phyloP scores from a whole-genome alignment of 2,329 filamentous ascomycete species.

The Botrytis sinoallii region DNA sequence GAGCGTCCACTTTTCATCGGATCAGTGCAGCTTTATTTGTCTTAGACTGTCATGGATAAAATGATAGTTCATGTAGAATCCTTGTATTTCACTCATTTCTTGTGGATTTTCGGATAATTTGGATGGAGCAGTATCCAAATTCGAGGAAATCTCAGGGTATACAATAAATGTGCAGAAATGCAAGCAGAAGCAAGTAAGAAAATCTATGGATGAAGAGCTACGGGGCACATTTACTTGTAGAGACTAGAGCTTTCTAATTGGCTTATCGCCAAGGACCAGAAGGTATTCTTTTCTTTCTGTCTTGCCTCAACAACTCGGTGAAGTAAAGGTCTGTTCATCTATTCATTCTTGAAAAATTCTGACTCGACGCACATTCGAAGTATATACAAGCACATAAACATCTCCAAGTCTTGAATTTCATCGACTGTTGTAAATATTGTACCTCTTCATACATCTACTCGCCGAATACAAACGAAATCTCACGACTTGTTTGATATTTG shows the following conservation, averaged over 20 bases:
- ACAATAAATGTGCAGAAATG: constrained; percentile 1
- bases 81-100: constrained; percentile 5
- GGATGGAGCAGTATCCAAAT: constrained; percentile 2
- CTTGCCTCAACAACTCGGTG: neutral
- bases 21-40: neutral
- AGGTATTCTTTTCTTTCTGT: constrained; percentile 6
- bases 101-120: constrained; percentile 13
- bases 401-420: neutral
- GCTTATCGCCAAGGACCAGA: constrained; percentile 15
- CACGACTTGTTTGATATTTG: neutral
- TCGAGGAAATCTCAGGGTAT: neutral
- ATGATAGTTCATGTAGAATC: constrained; percentile 10
- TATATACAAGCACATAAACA: neutral
- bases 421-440: neutral
- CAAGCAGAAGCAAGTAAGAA: constrained; percentile 3
- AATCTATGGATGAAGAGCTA: constrained; percentile 7
- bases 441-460: neutral
- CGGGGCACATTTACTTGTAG: constrained; percentile 2
- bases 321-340: neutral
- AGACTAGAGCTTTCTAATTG: constrained; percentile 11
- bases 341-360: neutral
- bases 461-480: neutral
- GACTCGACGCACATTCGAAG: neutral
- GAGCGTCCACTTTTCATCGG: neutral
- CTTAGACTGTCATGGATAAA: constrained; percentile 11